phyloP scores from a whole-genome alignment of 1,284 basidiomycete genomes.

The Microbotryum silenes-acaulis region DNA sequence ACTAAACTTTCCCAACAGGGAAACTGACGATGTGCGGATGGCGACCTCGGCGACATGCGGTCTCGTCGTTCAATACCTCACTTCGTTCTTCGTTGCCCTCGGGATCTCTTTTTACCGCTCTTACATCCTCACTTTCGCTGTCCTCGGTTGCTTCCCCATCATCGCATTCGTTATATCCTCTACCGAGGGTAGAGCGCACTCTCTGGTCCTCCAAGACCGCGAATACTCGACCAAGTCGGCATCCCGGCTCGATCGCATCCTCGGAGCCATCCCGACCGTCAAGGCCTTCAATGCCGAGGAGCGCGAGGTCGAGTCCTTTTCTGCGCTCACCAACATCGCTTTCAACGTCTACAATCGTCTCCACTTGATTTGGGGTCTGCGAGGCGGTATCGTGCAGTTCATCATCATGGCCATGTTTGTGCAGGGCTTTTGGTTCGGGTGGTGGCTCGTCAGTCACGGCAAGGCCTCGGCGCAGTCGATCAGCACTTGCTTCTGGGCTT shows the following conservation, averaged over 20 bases:
- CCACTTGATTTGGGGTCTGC: slow-evolving; percentile 66
- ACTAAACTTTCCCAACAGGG: slow-evolving; percentile 48
- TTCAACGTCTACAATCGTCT: slow-evolving; percentile 48
- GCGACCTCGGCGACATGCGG: slow-evolving; percentile 73
- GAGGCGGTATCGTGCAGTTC: slow-evolving; percentile 63
- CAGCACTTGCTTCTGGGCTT: slow-evolving; percentile 95
- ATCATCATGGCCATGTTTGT: slow-evolving; percentile 87
- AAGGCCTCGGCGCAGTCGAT: slow-evolving; percentile 64
- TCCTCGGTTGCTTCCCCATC: slow-evolving; percentile 80
- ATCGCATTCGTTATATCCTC: slow-evolving; percentile 65
- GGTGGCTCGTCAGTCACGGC: slow-evolving; percentile 69
- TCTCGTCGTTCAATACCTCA: slow-evolving; percentile 67
- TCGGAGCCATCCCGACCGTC: slow-evolving; percentile 76
- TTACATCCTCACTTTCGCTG: slow-evolving; percentile 79
- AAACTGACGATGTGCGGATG: slow-evolving; percentile 85
- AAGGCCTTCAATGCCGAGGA: slow-evolving; percentile 86
- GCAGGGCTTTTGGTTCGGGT: slow-evolving; percentile 93
- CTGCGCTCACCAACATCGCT: slow-evolving; percentile 48
- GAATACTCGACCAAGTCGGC: slow-evolving; percentile 61
- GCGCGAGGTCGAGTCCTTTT: slow-evolving; percentile 53
- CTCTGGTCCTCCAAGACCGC: slow-evolving; percentile 62
- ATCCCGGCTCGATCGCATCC: slow-evolving; percentile 68
- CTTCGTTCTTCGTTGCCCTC: slow-evolving; percentile 70
- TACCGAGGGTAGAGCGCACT: slow-evolving; percentile 58
- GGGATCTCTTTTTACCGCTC: slow-evolving; percentile 72